A percentile compares a stretch with the other conserved stretches of the same genome.
Conservation (phyloP, 192 early-diverging fungal genomes). For the Podochytrium sp. region DNA sequence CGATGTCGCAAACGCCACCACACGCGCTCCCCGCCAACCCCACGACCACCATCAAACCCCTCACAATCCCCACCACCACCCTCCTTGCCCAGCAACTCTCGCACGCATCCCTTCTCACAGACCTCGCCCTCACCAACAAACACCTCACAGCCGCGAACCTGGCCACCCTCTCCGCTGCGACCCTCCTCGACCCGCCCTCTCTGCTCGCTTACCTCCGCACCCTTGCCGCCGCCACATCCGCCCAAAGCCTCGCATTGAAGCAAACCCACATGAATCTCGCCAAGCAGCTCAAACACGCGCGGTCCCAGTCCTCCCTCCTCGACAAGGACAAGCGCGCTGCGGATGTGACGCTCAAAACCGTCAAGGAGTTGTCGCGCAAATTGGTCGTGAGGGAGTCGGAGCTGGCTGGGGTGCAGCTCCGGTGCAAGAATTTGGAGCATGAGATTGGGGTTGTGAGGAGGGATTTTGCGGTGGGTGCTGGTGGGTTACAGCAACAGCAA, state of each 20-base stretch:
- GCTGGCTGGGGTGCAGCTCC: neutral
- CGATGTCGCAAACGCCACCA: too few relatives aligned
- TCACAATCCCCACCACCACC: too few relatives aligned
- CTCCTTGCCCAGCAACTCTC: too few relatives aligned
- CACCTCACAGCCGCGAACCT: neutral
- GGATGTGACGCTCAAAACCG: neutral
- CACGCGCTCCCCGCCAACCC: too few relatives aligned
- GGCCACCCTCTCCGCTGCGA: neutral
- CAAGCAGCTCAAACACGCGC: neutral
- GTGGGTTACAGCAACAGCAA: too few relatives aligned
- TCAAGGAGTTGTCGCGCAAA: neutral
- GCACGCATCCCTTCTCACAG: neutral
- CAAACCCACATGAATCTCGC: too few relatives aligned
- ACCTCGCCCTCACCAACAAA: neutral
- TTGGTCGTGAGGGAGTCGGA: neutral
- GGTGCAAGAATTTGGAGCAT: neutral
- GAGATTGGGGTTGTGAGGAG: neutral
- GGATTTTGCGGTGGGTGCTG: neutral
- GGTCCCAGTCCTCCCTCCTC: neutral
- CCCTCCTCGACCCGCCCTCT: neutral
- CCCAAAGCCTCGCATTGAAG: neutral
- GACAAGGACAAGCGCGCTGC: neutral
- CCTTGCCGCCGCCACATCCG: neutral
- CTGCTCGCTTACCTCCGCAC: neutral
- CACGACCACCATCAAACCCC: too few relatives aligned